A percentile compares a stretch with the other conserved stretches of the same genome.
phyloP scores from a whole-genome alignment of 2,329 filamentous ascomycete species.

The Diaporthe caulivora region DNA sequence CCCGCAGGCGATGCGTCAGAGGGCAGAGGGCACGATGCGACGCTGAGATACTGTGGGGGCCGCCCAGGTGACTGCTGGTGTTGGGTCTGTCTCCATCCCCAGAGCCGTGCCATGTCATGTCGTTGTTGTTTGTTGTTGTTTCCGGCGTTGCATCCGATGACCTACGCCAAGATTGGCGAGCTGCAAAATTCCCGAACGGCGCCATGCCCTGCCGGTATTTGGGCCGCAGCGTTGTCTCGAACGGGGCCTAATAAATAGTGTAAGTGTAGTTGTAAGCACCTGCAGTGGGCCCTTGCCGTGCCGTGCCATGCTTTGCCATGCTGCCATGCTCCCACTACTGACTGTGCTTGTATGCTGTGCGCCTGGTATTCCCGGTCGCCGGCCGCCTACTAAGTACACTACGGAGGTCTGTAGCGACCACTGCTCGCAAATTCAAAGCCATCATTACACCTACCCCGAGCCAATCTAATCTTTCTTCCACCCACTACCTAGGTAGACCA shows the following conservation, averaged over 20 bases:
- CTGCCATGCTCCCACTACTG: not conserved
- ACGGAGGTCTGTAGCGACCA: too few species aligned
- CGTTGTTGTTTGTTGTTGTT: conserved; percentile 10
- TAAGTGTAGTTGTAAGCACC: conserved; percentile 1
- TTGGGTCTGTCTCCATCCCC: not conserved
- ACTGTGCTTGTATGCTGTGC: not conserved
- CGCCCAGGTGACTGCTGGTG: conserved; percentile 3
- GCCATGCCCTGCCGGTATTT: conserved; percentile 31
- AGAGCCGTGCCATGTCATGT: not conserved
- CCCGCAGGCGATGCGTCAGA: conserved; percentile 25
- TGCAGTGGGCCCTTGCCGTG: conserved; percentile 12
- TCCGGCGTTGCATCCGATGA: conserved; percentile 25
- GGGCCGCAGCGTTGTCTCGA: not conserved
- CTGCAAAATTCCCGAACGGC: conserved; percentile 9
- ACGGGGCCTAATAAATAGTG: not conserved
- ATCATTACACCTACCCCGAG: too few species aligned
- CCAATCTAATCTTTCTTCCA: too few species aligned
- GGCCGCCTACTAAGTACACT: not conserved
- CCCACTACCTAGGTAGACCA: too few species aligned
- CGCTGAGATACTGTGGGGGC: conserved; percentile 17
- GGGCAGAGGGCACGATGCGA: conserved; percentile 20
- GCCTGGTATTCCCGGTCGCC: conserved; percentile 19
- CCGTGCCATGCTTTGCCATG: not conserved
- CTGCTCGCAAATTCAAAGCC: too few species aligned
- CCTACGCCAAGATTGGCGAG: conserved; percentile 34